phyloP scores from a whole-genome alignment of 2,329 filamentous ascomycete species.

The Botrytis pseudocinerea region DNA sequence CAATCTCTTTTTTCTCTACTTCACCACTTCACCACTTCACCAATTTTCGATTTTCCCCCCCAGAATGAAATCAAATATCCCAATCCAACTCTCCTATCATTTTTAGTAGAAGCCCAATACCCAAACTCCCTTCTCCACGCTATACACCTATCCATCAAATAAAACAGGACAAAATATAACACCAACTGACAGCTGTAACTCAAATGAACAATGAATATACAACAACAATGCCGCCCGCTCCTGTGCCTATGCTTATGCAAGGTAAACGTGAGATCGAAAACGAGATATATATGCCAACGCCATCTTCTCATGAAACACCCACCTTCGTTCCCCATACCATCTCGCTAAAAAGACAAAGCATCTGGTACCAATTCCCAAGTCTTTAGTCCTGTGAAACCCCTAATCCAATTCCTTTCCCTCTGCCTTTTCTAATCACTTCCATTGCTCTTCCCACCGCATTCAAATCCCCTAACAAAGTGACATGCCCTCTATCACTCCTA shows the following conservation, averaged over 20 bases:
- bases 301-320: not conserved
- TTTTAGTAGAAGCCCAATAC: not conserved
- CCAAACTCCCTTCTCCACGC: not conserved
- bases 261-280: not conserved
- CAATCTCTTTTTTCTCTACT: not conserved
- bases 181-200: not conserved
- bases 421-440: slow-evolving; percentile 64
- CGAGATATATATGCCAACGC: not conserved
- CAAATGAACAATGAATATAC: not conserved
- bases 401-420: slow-evolving; percentile 71
- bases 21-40: not conserved
- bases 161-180: not conserved
- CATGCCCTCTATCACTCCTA: slow-evolving; percentile 80
- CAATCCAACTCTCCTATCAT: not conserved
- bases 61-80: not conserved
- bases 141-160: not conserved
- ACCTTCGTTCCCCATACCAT: not conserved
- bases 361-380: too few relatives aligned
- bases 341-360: not conserved
- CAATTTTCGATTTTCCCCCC: not conserved
- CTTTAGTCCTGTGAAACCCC: slow-evolving; percentile 41
- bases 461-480: slow-evolving; percentile 82
- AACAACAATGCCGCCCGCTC: slow-evolving; percentile 1
- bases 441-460: slow-evolving; percentile 77
- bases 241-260: not conserved